Evolutionary conservation across 192 early-diverging fungal genomes (phyloP).

Genomic region (Bifiguratus adelaidae): DNA sequence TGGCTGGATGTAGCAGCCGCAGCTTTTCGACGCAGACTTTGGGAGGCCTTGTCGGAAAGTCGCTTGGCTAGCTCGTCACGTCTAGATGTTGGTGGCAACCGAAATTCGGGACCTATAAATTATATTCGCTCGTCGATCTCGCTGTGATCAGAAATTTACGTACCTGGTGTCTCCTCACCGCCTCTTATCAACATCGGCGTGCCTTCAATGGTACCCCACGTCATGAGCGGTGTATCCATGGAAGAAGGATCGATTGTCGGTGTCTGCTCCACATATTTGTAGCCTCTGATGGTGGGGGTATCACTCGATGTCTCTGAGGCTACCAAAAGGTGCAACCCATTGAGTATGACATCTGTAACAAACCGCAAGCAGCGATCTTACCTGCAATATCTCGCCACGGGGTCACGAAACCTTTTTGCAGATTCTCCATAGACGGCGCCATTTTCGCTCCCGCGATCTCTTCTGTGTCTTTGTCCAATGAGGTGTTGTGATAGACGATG

Average conservation of each 20-base stretch:
- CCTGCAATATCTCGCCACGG: background rate
- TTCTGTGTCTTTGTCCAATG: slow-evolving; percentile 19
- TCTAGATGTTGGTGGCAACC: slow-evolving; percentile 48
- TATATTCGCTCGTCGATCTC: slow-evolving; percentile 9
- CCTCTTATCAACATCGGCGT: slow-evolving; percentile 59
- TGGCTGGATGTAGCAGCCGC: slow-evolving; percentile 3
- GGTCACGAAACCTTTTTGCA: background rate
- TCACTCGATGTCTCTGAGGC: slow-evolving; percentile 13
- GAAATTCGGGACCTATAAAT: slow-evolving; percentile 30
- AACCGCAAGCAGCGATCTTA: too few species aligned
- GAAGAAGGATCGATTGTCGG: slow-evolving; percentile 50
- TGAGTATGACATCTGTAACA: too few species aligned
- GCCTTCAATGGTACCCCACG: slow-evolving; percentile 78
- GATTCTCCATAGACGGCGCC: background rate
- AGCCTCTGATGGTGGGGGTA: slow-evolving; percentile 51
- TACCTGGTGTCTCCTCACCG: slow-evolving; percentile 29
- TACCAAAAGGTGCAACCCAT: background rate
- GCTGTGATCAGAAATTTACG: slow-evolving; percentile 14
- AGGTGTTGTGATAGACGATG: slow-evolving; percentile 50
- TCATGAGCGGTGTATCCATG: slow-evolving; percentile 66
- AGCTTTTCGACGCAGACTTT: slow-evolving; percentile 12
- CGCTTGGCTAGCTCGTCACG: slow-evolving; percentile 51
- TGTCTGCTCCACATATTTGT: slow-evolving; percentile 54
- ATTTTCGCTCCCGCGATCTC: background rate
- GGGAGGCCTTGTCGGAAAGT: slow-evolving; percentile 50